Base-by-base conservation (phyloP, 2,329 filamentous ascomycete genomes). In the Ceratocystis albifundus region DNA sequence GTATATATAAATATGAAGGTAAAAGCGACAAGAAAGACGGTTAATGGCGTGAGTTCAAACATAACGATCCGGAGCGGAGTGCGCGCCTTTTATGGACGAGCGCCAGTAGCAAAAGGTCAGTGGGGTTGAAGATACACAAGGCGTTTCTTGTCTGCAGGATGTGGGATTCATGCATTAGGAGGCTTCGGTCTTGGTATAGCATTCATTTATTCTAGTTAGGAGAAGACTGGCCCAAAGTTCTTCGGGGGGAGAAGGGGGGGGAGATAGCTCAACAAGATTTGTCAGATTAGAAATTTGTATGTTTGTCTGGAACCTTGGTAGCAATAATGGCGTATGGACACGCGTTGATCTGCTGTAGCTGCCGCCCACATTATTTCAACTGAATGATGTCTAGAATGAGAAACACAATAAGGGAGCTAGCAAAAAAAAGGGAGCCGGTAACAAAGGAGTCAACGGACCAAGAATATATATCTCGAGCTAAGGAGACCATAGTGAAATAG, bases 1-100 rank as follows among this genome's bases (percentile, higher is more conserved):
- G 46, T 59, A 50, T 66, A 68, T 46, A 62, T 8, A 12, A 62
- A 65, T 20, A 64, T 10, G 22, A 68, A 10, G 2, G 65, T 32
- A 32, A 65, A 17, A 10, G 65, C 32, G 36, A 41, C 44, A 50
- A 68, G 46, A 20, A 55, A 46, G 36, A 12, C 10, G 6, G 66
- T 68, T 46, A n/a, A 50, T 7, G 61, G 15, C 48, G 48, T 20
- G 17, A 50, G 48, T 22, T 22, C 7, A 20, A 20, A 20, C 48
- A 50, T 50, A 10, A n/a, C n/a, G 44, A 64, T 20, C 45, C 30
- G n/a, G 63, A 12, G 25, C 8, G 20, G 20, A 50, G 41, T 28
- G 28, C n/a, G 22, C 20, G 36, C 50, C 22, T 67, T 67, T 61
- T 63, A 63, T 63, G 20, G n/a, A 46, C 20, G 15, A 22, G 46